Evolutionary conservation across 2,329 filamentous ascomycete genomes (phyloP).

Genomic region (Calonectria pseudoturangicola): DNA sequence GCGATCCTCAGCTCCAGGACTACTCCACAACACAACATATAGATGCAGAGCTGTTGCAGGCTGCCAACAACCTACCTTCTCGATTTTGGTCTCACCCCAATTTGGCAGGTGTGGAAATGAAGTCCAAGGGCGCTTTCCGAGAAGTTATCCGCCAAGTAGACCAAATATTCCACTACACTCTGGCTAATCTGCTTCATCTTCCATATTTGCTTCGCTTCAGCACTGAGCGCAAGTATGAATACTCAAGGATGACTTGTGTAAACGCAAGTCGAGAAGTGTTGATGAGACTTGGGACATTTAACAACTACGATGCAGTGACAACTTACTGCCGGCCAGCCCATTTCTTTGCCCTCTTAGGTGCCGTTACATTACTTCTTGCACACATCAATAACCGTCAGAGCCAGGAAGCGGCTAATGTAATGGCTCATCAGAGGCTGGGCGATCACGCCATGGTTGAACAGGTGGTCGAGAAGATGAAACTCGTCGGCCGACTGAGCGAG

Average conservation of each 20-base stretch:
- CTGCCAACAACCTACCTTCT: neutral
- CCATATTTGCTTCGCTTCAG: constrained; percentile 13
- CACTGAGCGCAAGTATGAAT: constrained; percentile 14
- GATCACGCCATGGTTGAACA: constrained; percentile 37
- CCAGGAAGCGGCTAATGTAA: neutral
- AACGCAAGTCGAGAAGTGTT: constrained; percentile 35
- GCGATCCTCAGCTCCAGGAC: neutral
- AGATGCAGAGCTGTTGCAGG: constrained; percentile 1
- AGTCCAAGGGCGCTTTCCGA: neutral
- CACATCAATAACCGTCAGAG: constrained; percentile 27
- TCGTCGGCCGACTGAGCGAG: neutral
- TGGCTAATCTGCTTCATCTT: constrained; percentile 33
- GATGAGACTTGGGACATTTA: constrained; percentile 15
- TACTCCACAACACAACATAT: neutral
- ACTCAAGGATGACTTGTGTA: constrained; percentile 24
- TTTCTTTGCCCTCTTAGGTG: constrained; percentile 35
- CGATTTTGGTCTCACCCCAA: constrained; percentile 12
- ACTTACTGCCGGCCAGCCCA: constrained; percentile 30
- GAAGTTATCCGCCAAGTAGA: constrained; percentile 13
- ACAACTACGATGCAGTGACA: constrained; percentile 27
- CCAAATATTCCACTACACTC: constrained; percentile 23
- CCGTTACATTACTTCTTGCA: constrained; percentile 29
- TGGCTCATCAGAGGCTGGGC: constrained; percentile 31
- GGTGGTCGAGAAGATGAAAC: constrained; percentile 28
- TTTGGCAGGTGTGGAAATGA: neutral